Evolutionary conservation across 2,329 filamentous ascomycete genomes (phyloP), one percentile per base, ranked within the genome.

Genomic region (Fusarium paranaense): DNA sequence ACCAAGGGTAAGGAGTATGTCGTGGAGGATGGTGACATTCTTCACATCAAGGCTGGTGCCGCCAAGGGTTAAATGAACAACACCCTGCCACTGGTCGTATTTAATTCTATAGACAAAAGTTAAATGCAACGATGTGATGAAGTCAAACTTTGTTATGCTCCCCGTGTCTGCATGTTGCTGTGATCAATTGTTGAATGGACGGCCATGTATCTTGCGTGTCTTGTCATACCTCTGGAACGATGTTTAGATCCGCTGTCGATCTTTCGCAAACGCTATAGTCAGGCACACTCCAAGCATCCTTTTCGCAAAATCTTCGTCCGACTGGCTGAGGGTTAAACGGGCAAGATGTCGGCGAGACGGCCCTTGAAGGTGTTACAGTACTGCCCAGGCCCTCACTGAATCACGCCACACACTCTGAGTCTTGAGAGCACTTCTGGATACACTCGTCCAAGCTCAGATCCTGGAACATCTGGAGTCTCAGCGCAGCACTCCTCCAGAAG

Each of bases 1-100:
- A 98, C 96, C 68, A 99, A 99, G 89, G 97, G 97, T 82, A 98
- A 98, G 88, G 96, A 98, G 61, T 98, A 99, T 83, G 90, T 96
- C 7, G 91, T 97, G 13, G 91, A 95, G 82, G 94, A 97, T 81
- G 94, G 94, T 59, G 94, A 92, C 75, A 91, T 92, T 78, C 82
- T 98, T 77, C 90, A 98, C 79, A 95, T 98, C 89, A 98, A 98
- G 89, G 93, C 93, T 35, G 94, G 93, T 85, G 93, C 93, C 62
- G 93, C 93, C 77, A 95, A 95, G 89, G 86, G 87, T 74, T 94
- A 86, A 83, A 62, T 58, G 63, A 42, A n/a, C 1, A 52, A 75
- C 62, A 75, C 62, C 59, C 54, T 35, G 13, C 18, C 35, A 35
- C 54, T 18, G 67, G 42, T 32, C 33, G 61, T 64, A 52, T 68